Percentiles rank a stretch among this genome's conserved stretches.
These are phyloP conservation scores for Clarkia xantiana DNA, from an alignment of 345 rosid species.

Conservation along the genomic window DNA sequence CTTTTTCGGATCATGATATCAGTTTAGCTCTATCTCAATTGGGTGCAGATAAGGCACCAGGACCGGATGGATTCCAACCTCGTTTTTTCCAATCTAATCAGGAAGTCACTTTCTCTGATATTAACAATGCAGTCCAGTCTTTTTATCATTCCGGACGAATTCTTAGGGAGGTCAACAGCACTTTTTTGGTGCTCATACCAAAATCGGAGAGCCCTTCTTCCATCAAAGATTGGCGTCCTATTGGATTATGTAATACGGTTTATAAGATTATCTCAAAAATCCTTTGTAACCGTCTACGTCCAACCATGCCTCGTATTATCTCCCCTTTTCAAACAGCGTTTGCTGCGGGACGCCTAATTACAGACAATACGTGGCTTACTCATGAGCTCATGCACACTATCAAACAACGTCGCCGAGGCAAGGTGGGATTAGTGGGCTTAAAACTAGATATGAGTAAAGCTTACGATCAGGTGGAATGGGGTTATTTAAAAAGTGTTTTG, in stretches of 20 bases:
- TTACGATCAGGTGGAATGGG: constrained; percentile 1
- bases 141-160: neutral
- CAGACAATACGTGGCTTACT: no score
- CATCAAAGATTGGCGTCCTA: neutral
- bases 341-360: no score
- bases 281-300: neutral
- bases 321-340: neutral
- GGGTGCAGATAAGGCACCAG: neutral
- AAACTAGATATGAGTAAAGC: no score
- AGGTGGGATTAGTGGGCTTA: no score
- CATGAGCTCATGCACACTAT: no score
- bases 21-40: neutral
- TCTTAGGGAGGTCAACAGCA: neutral
- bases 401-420: no score
- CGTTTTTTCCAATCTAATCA: neutral
- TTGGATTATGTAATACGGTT: neutral
- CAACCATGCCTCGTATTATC: neutral
- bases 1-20: neutral
- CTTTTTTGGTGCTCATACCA: neutral
- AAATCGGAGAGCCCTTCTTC: neutral
- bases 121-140: neutral
- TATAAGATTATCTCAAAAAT: neutral
- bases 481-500: neutral
- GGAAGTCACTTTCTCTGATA: no score
- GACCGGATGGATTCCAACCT: neutral